Conservation (phyloP, 331 rosid species). For the Acacia concinna region DNA sequence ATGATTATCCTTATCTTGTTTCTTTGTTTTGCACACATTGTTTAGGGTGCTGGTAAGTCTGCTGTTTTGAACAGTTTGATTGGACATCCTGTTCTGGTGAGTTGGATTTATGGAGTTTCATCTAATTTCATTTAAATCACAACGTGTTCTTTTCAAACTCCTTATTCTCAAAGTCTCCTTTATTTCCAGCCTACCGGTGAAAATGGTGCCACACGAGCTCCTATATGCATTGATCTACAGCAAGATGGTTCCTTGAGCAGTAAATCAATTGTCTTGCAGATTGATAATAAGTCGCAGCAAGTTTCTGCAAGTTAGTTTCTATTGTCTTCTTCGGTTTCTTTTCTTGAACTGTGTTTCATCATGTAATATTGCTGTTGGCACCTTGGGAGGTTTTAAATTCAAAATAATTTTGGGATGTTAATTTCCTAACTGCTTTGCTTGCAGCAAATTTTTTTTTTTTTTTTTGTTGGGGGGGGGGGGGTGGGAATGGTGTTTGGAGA, state of each 20-base stretch:
- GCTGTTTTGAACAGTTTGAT: conserved; percentile 92
- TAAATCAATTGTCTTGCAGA: conserved; percentile 87
- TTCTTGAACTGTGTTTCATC: neutral
- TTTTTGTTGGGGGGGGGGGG: neutral
- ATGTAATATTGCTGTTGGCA: neutral
- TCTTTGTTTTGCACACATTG: conserved; percentile 13
- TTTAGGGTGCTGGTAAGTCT: conserved; percentile 94
- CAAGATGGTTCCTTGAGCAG: conserved; percentile 86
- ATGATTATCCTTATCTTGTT: neutral
- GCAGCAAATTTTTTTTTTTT: neutral
- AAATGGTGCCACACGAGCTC: conserved; percentile 97
- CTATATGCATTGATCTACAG: conserved; percentile 86
- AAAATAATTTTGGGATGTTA: neutral
- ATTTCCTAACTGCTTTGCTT: neutral
- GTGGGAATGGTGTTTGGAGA: neutral
- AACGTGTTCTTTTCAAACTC: neutral
- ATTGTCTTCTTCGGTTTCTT: neutral
- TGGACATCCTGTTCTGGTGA: conserved; percentile 96
- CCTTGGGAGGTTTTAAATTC: neutral
- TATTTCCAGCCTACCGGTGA: conserved; percentile 88
- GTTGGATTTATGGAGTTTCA: conserved; percentile 25
- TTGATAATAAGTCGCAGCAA: conserved; percentile 90
- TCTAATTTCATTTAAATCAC: neutral
- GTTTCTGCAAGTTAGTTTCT: conserved; percentile 82
- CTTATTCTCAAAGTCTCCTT: conserved; percentile 10